Conservation (phyloP, 1,284 basidiomycete genomes). For the Veloporphyrellus conicus region DNA sequence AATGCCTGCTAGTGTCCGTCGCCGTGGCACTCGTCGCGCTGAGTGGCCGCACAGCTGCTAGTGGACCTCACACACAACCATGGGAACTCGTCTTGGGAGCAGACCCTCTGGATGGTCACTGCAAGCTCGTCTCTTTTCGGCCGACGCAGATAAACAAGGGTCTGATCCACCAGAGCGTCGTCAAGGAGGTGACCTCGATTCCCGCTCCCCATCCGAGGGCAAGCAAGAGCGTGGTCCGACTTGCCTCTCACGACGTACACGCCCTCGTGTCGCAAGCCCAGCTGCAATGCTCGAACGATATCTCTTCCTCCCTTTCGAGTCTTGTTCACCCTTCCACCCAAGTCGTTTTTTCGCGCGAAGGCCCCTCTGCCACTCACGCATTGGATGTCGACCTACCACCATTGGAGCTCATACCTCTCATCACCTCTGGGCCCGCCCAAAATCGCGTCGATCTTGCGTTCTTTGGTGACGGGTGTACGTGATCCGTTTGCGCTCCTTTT, state of each 20-base stretch:
- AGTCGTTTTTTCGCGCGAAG: constrained; percentile 8
- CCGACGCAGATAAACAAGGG: constrained; percentile 22
- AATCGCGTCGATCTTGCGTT: constrained; percentile 77
- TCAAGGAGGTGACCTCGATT: constrained; percentile 13
- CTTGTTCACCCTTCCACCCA: constrained; percentile 9
- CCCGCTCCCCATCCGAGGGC: constrained; percentile 10
- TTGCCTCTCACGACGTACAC: constrained; percentile 20
- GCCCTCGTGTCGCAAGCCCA: constrained; percentile 21
- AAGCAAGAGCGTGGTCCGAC: constrained; percentile 15
- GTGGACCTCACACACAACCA: constrained; percentile 2
- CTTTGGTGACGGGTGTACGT: constrained; percentile 80
- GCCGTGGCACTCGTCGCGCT: constrained; percentile 1
- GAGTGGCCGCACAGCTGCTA: constrained; percentile 3
- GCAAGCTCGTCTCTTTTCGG: constrained; percentile 20
- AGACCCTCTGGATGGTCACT: constrained; percentile 14
- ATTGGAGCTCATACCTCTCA: constrained; percentile 55
- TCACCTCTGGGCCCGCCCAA: constrained; percentile 55
- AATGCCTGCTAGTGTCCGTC: constrained; percentile 2
- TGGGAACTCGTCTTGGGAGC: constrained; percentile 25
- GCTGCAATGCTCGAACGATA: constrained; percentile 25
- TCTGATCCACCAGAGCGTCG: constrained; percentile 8
- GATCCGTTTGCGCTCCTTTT: background rate
- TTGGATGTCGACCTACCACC: constrained; percentile 33
- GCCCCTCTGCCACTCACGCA: background rate
- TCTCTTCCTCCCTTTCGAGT: constrained; percentile 4